Base-by-base conservation (phyloP, 1,284 basidiomycete genomes). In the Pseudozyma hubeiensis region DNA sequence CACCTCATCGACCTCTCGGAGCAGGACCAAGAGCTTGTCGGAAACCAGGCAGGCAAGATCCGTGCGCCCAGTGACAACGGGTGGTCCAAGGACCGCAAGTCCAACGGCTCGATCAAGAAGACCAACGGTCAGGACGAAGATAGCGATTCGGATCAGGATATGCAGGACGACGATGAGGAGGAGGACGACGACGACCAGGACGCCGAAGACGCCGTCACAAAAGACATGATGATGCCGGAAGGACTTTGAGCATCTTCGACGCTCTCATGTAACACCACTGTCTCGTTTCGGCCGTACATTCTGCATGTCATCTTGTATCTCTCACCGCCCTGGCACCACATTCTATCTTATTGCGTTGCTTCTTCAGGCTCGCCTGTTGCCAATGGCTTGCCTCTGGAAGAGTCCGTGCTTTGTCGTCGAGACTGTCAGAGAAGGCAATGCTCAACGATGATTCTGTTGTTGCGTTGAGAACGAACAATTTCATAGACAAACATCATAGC, bases 161-260 rank as follows among this genome's bases (percentile, higher is more conserved):
- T 65, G 17, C n/a, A 49, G 14, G 68, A 70, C 29, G 72, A 76
- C 29, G 66, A 68, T 11, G 75, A 74, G 7, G 75, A 71, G 1
- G 75, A 75, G n/a, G 64, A 44, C n/a, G 69, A 57, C 19, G 65
- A 41, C 7, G 43, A 44, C 13, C 63, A 62, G 39, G 69, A 67
- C 33, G 71, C 59, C 34, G 75, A 72, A 39, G 78, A 80, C 44
- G 70, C 73, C 29, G 66, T 76, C 17, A 70, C 65, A 24, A 63
- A 69, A 46, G 55, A 60, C 37, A 80, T 80, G 78, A 80, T 80
- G 78, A 68, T 80, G 56, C 78, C 78, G 24, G 68, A 69, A 11
- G 75, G 75, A 37, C 58, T 80, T 43, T 68, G 43, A 53, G 14
- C 17, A 44, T 8, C 41, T 14, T 29, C 6, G 3, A 24, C n/a